Evolutionary conservation across 1,139 yeast genomes (phyloP), one percentile per base, ranked within the genome.

Genomic region (Blastobotrys malaysiensis): DNA sequence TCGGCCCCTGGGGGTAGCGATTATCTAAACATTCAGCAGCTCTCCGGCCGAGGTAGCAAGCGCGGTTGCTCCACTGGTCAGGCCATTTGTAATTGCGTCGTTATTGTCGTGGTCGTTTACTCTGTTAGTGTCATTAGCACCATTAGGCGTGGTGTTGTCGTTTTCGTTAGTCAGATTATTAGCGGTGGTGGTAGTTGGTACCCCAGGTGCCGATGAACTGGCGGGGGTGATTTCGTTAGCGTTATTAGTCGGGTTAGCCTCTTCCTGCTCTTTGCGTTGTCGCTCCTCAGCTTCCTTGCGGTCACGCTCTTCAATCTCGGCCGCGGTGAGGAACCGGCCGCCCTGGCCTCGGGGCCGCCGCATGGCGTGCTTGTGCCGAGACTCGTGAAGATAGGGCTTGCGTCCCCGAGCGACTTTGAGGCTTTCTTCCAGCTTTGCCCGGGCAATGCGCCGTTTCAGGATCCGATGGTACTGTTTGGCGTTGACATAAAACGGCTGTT

Each of bases 331-430:
- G 65, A 95, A 95, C 58, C 99, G 77, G 2, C 99, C 99, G 27
- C 99, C 99, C 72, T 93, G 98, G 26, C 99, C 99, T 65, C 99
- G 81, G 14, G 99, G 99, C 70, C 99, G 81, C 68, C 99, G 80
- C 99, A 95, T 93, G 19, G 99, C 99, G 70, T 95, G 99, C 69
- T 93, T 93, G 71, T 95, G 99, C 64, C 99, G 81, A 16, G 97
- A 89, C 71, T 95, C 99, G 69, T 95, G 99, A 53, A 95, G 73
- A 69, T 95, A 95, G 2, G 99, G 99, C 66, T 87, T 86, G 61
- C 98, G 81, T 7, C 95, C 95, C 60, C 97, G 79, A 21, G 95
- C 95, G 9, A 88, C 88, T 66, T 88, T 86, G 59, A 93, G 77
- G 50, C 84, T 81, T 65, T 93, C 98, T 67, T 93, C 99, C 52